phyloP scores from a whole-genome alignment of 768 basidiomycete genomes.

The Pleurotus tuoliensis region DNA sequence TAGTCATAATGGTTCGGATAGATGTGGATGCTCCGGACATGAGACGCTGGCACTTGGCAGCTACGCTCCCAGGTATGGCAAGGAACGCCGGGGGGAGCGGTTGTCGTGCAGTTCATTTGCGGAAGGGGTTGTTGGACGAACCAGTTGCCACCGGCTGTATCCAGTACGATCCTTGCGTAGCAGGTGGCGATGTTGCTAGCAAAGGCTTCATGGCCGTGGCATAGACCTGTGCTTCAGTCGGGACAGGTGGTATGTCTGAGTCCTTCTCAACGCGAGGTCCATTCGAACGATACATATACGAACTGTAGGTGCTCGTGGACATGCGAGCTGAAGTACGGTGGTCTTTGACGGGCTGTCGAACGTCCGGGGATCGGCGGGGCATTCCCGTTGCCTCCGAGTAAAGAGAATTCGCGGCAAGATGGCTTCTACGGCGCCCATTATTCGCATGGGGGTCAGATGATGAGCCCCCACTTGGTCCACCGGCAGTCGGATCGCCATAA shows the following conservation, averaged over 20 bases:
- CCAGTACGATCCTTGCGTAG: slow-evolving; percentile 35
- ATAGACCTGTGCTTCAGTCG: slow-evolving; percentile 61
- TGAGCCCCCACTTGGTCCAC: slow-evolving; percentile 33
- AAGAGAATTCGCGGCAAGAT: slow-evolving; percentile 47
- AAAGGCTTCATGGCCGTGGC: slow-evolving; percentile 42
- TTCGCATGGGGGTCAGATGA: slow-evolving; percentile 39
- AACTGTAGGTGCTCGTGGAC: slow-evolving; percentile 42
- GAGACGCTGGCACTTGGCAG: not conserved
- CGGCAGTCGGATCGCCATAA: slow-evolving; percentile 40
- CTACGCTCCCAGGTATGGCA: not conserved
- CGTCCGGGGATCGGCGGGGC: slow-evolving; percentile 58
- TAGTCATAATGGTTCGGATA: slow-evolving; percentile 5
- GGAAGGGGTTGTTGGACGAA: slow-evolving; percentile 54
- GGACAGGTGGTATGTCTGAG: slow-evolving; percentile 20
- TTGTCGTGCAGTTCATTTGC: slow-evolving; percentile 26
- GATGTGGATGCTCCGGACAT: slow-evolving; percentile 8
- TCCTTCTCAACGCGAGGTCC: not conserved
- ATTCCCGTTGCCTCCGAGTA: slow-evolving; percentile 70
- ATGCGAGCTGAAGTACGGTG: slow-evolving; percentile 35
- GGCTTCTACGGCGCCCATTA: slow-evolving; percentile 18
- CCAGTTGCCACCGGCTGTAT: slow-evolving; percentile 37
- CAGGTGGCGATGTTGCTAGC: slow-evolving; percentile 21
- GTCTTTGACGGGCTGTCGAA: slow-evolving; percentile 65
- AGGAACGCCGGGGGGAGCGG: not conserved
- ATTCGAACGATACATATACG: slow-evolving; percentile 18